These are phyloP conservation scores for Remersonia thermophila DNA, from an alignment of 2,329 filamentous ascomycete genomes.

Conservation along the genomic window DNA sequence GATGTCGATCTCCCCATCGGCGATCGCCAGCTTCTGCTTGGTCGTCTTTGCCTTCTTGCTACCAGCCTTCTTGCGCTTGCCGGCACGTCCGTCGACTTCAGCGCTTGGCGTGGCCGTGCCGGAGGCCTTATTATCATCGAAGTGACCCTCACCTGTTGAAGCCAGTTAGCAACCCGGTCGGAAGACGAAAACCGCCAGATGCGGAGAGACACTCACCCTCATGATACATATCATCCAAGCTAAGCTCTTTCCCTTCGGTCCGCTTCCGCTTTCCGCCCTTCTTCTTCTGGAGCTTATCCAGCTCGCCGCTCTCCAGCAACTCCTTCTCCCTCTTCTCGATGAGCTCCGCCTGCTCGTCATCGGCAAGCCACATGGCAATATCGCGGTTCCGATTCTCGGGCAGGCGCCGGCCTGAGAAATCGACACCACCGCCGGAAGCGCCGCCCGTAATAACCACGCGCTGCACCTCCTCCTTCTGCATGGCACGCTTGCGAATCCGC, in stretches of 20 bases:
- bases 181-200: too few species aligned
- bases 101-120: constrained; percentile 69
- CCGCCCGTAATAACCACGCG: constrained; percentile 91
- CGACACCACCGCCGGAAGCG: constrained; percentile 60
- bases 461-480: constrained; percentile 98
- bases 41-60: constrained; percentile 57
- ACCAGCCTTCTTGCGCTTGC: constrained; percentile 40
- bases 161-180: not conserved
- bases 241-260: constrained; percentile 35
- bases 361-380: constrained; percentile 96
- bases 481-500: constrained; percentile 86
- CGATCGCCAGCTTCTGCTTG: constrained; percentile 56
- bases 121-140: constrained; percentile 81
- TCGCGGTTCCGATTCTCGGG: constrained; percentile 92
- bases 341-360: constrained; percentile 89
- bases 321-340: constrained; percentile 90
- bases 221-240: constrained; percentile 96
- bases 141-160: constrained; percentile 75
- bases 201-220: constrained; percentile 89
- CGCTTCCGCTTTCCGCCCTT: constrained; percentile 41
- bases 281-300: constrained; percentile 49
- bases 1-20: constrained; percentile 42
- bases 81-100: constrained; percentile 38
- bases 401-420: constrained; percentile 85
- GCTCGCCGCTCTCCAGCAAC: constrained; percentile 59